These are phyloP conservation scores for Strobilomyces confusus DNA, from an alignment of 768 basidiomycete genomes.

Conservation along the genomic window DNA sequence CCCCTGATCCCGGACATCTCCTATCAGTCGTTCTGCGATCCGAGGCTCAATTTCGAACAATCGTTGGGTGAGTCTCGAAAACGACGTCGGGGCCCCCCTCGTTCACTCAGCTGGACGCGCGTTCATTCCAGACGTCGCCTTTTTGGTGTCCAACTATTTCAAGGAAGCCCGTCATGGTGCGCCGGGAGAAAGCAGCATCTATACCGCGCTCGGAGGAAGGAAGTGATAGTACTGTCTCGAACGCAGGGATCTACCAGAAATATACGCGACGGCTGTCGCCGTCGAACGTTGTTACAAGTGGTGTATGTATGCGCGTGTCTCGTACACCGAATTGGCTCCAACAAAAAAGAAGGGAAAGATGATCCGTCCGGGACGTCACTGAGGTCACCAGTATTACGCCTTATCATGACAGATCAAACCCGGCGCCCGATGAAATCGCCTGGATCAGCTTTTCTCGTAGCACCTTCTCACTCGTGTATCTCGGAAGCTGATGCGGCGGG, in stretches of 20 bases:
- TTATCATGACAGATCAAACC: constrained; percentile 83
- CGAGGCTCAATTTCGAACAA: constrained; percentile 90
- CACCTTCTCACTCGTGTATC: constrained; percentile 57
- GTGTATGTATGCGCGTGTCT: neutral
- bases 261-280: neutral
- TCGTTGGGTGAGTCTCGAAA: constrained; percentile 65
- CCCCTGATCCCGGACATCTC: neutral
- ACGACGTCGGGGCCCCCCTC: neutral
- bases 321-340: neutral
- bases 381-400: no score
- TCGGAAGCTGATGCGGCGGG: constrained; percentile 53
- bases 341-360: neutral
- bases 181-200: constrained; percentile 22
- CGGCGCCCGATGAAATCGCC: constrained; percentile 83
- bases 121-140: constrained; percentile 66
- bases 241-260: constrained; percentile 15
- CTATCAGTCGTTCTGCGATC: constrained; percentile 85
- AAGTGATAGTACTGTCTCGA: constrained; percentile 9
- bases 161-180: constrained; percentile 57
- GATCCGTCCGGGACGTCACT: neutral
- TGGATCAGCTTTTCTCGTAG: constrained; percentile 77
- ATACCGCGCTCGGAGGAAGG: constrained; percentile 28
- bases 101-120: neutral
- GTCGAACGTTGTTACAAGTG: constrained; percentile 7
- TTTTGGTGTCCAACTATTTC: constrained; percentile 78